A percentile compares a stretch with the other conserved stretches of the same genome.
Conservation (phyloP, 345 rosid genomes). For the Sisymbrium irio region DNA sequence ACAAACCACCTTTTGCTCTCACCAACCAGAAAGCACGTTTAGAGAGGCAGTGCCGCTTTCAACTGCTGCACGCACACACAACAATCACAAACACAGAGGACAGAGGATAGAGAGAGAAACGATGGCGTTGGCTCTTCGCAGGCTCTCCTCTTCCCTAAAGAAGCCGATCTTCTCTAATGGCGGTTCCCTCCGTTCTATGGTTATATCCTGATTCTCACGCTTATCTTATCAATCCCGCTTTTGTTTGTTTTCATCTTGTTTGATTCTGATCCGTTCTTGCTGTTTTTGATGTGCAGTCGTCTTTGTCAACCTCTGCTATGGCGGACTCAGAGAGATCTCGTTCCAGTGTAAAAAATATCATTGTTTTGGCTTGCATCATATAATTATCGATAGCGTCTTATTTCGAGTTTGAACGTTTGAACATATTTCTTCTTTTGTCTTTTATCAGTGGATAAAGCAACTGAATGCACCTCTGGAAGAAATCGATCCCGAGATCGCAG, state of each 20-base stretch:
- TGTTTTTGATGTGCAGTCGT: constrained; percentile 49
- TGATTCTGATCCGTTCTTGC: constrained; percentile 12
- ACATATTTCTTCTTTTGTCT: not conserved
- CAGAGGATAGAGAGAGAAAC: constrained; percentile 9
- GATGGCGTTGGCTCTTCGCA: constrained; percentile 71
- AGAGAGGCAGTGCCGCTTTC: not conserved
- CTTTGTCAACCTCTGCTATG: constrained; percentile 49
- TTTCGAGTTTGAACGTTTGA: not conserved
- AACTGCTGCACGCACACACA: not conserved
- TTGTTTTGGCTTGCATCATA: not conserved
- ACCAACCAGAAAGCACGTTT: constrained; percentile 29
- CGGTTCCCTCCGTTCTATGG: constrained; percentile 48
- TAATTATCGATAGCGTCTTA: not conserved
- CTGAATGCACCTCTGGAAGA: constrained; percentile 76
- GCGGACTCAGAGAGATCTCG: constrained; percentile 57
- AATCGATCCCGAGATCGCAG: constrained; percentile 82
- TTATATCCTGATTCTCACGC: constrained; percentile 17
- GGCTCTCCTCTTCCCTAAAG: constrained; percentile 52
- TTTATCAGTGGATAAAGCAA: constrained; percentile 76
- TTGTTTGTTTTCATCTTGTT: not conserved
- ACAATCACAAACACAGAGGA: not conserved
- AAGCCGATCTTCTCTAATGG: constrained; percentile 45
- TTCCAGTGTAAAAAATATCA: constrained; percentile 41
- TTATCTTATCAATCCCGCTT: not conserved
- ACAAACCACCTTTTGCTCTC: constrained; percentile 14